Evolutionary conservation across 768 basidiomycete genomes (phyloP).

Genomic region (Lactarius sanguifluus): DNA sequence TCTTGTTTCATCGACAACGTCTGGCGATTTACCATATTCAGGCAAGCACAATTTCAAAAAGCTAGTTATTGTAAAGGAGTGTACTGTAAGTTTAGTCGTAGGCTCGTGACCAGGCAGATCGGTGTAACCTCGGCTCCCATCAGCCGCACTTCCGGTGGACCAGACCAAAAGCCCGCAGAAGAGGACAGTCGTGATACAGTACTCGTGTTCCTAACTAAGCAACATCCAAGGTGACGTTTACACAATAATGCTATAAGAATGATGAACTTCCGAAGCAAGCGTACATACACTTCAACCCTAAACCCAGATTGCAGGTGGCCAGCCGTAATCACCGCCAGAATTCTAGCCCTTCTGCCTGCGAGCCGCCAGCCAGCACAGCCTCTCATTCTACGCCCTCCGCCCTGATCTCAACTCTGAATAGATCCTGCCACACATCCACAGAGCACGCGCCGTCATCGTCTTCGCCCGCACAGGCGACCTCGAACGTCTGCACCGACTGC

Average conservation of each 20-base stretch:
- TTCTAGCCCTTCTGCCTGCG: not conserved
- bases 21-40: too few species aligned
- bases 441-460: slow-evolving; percentile 17
- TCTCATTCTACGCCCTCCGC: not conserved
- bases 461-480: slow-evolving; percentile 16
- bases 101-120: too few species aligned
- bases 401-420: slow-evolving; percentile 20
- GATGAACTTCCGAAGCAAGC: slow-evolving; percentile 11
- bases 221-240: slow-evolving; percentile 6
- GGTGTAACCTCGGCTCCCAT: too few species aligned
- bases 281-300: not conserved
- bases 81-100: too few species aligned
- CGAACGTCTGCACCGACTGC: slow-evolving; percentile 19
- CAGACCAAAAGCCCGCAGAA: not conserved
- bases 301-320: not conserved
- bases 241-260: not conserved
- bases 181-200: too few species aligned
- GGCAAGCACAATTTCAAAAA: too few species aligned
- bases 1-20: too few species aligned
- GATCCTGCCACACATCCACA: slow-evolving; percentile 22
- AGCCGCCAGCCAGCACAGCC: not conserved
- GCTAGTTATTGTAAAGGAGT: too few species aligned
- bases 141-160: too few species aligned
- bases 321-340: not conserved
- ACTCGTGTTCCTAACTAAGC: slow-evolving; percentile 3